Base-by-base conservation (phyloP, 306 rosid species). In the Trifolium pratense region DNA sequence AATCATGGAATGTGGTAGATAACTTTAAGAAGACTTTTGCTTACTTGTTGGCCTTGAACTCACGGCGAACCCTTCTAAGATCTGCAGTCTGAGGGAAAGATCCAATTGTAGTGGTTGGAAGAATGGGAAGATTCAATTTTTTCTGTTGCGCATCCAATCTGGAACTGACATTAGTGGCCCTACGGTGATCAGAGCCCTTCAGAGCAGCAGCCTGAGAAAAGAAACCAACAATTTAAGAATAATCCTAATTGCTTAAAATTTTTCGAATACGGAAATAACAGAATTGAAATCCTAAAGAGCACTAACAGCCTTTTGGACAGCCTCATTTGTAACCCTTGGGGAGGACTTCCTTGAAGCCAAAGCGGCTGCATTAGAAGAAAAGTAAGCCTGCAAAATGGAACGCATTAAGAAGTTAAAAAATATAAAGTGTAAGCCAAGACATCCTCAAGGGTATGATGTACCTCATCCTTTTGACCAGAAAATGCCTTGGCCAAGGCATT, bases 11-110 rank as follows among this genome's bases (percentile, higher is more conserved):
- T 12, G 4, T 53, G 63, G 16, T 52, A 29, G 57, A 70, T 17
- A 39, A 37, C 51, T 52, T 18, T 43, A 68, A 25, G 34, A 42
- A 77, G 37, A 65, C n/a, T 40, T 67, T 31, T 63, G 69, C 91
- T 84, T 56, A 91, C 96, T 87, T 89, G 51, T 87, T 86, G 59
- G 87, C 97, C 84, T 89, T 91, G 86, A 76, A 91, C 64, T 91
- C 97, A 37, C 93, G 89, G 70, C 96, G 97, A 79, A 82, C 83
- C 80, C 91, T 91, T 70, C 97, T 83, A 45, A 91, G 84, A 56
- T 91, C 93, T 21, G 86, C 75, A 6, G 95, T 89, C 73, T 91
- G 97, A 74, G 97, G 97, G 83, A 91, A 91, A 73, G 96, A 91
- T 63, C 96, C 96, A 56, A 86, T 91, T 17, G 93, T 91, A 72